Base-by-base conservation (phyloP, 495 filamentous ascomycete species). In the Aspergillus taichungensis region DNA sequence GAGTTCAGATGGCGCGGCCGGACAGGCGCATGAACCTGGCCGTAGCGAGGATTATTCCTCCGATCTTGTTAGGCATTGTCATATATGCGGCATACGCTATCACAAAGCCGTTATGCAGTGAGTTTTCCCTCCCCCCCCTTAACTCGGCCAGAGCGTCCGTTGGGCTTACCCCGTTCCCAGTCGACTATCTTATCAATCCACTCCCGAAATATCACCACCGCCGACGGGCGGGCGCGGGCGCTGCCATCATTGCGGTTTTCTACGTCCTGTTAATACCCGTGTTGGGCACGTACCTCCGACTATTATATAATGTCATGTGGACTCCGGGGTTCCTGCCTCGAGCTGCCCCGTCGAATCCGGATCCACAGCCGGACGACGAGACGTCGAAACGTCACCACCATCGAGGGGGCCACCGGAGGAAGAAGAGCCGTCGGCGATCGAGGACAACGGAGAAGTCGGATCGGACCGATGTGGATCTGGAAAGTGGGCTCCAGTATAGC, bases 271-370 rank as follows among this genome's bases (percentile, higher is more conserved):
- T 95, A 28, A 47, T 84, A 2, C 65, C 79, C 30, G 75, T 88
- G 56, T 45, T 80, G n/a, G 43, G 64, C 29, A 79, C 83, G 6
- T 95, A 92, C 55, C 44, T 82, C 13, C 80, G 85, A 42, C 72
- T 89, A 11, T 52, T 84, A 41, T 69, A 77, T 44, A 77, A 75
- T 42, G 80, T 91, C 13, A 67, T 72, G 18, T 54, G 66, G 56
- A 75, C 86, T 49, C 82, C 90, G 0, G 88, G 85, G 6, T 82
- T 85, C 43, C 70, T 86, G 1, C 78, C 81, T 0, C 70, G 80
- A 9, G 79, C 82, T 3, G 66, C 58, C 35, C 51, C 50, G 44
- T 57, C 50, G 37, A 36, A 41, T 34, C 41, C 44, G 32, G 51
- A 54, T 2, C 45, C 59, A 14, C 47, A 56, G 18, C 18, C 18